Evolutionary conservation across 495 filamentous ascomycete genomes (phyloP), one percentile per base, ranked within the genome.

Genomic region (Aspergillus steynii): DNA sequence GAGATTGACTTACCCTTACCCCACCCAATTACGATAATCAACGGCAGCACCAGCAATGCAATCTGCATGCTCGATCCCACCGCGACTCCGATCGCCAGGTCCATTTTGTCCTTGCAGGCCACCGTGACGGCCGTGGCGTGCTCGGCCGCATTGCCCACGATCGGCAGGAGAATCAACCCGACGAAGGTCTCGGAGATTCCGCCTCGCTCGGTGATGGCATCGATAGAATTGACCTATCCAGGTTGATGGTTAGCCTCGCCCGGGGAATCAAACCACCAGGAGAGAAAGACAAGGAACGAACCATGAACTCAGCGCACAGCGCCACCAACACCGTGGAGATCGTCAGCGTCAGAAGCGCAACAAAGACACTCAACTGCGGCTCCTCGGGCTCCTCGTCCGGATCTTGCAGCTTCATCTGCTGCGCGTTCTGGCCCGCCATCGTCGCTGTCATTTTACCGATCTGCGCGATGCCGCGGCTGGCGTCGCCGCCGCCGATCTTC

Each of bases 301-400:
- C 92, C 86, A 97, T 92, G 71, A 86, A 96, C 70, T 97, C 93
- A 20, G 93, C 90, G 70, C 93, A 96, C 42, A 96, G 77, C 20
- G 89, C 93, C 55, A 97, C 90, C 37, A 96, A 77, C 14, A 86
- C 86, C 5, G 93, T 97, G 1, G 89, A 86, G 37, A 83, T 76
- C 10, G 77, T 78, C 7, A 98, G 83, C 0, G 90, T 91, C 49
- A 84, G 73, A 6, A 95, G 42, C 3, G 93, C 92, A 48, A 90
- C 88, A 42, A 65, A 65, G 47, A 93, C 77, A 28, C 84, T 83
- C 8, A 97, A 79, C 64, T 90, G 85, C 0, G 93, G 91, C 63
- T 85, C 79, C 67, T 96, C 91, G 0, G 87, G 83, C 56, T 88
- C 85, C 7, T 86, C 83, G 0, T 83, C 83, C 3, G 78, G 73